Evolutionary conservation across 108 stramenopile species (phyloP), one percentile per base, ranked within the genome.

Genomic region (Nitzschia sp.): DNA sequence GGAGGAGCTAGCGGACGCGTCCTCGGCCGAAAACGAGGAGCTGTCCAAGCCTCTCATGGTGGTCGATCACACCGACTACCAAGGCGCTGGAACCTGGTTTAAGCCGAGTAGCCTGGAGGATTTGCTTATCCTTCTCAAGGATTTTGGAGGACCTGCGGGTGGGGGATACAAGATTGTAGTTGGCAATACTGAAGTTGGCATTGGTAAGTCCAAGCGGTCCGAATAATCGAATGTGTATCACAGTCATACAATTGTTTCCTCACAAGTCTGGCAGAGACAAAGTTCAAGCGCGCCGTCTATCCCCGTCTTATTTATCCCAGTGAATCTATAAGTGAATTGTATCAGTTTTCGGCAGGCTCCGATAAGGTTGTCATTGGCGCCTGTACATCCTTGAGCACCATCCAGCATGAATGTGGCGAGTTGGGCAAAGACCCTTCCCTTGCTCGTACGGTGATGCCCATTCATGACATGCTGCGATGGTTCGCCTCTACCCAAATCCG

Each of bases 401-500:
- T 94, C 48, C 93, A 90, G 62, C 67, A 86, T 18, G 65, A 74
- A 46, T 87, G 85, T 61, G 77, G 77, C 18, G 64, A 72, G 24
- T 24, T 80, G 36, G 68, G 79, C 33, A 57, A 64, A n/a, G 42
- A 35, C 18, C 21, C 46, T 34, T 8, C 55, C 3, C 57, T 54
- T 28, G 45, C 17, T 8, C 78, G 89, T 34, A 89, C 86, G 0
- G 79, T 86, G 18, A 58, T 65, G 49, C 94, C 95, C 6, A 93
- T 94, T 49, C 86, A 91, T 28, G 84, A 95, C 59, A 97, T 98
- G 95, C 78, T 98, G 35, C 82, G 95, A 3, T 98, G 97, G 97
- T 98, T 98, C 64, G 97, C 96, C 11, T 97, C 96, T 2, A 95
- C 93, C 13, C 97, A 98, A 72, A 97, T 98, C 57, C 79, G 97